Base-by-base conservation (phyloP, 2,329 filamentous ascomycete genomes). In the Cladosporium sp. region DNA sequence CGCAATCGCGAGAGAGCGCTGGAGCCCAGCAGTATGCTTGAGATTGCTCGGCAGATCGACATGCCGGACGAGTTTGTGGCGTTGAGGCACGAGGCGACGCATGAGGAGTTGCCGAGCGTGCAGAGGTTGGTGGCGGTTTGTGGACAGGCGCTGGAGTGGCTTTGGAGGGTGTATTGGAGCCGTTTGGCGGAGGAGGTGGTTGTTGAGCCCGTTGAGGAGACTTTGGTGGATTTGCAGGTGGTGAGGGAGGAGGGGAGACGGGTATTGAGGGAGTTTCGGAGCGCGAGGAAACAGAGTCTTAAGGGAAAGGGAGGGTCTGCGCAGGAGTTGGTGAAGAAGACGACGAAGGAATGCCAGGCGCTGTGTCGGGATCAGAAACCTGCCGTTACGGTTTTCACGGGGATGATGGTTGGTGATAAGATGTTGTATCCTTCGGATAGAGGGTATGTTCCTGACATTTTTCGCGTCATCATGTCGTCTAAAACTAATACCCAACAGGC, bases 81-180 rank as follows among this genome's bases (percentile, higher is more conserved):
- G 72, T 75, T 94, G 52, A 81, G 91, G 39, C 91, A 96, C 67
- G 87, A 94, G 70, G 88, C 87, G 38, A 94, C 90, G 35, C 91
- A 97, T 67, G 88, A 94, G 67, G 86, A 90, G 64, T 73, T 95
- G 50, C 91, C 91, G 0, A 83, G 84, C 1, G 73, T 95, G 47
- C 76, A 79, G 9, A 83, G 88, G 55, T 73, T 96, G 54, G 80
- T 88, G 46, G 77, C 77, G 30, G 86, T 86, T 1, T 81, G 85
- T 1, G 71, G 76, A 55, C 81, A 85, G 59, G 88, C 86, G 1
- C 73, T 96, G 54, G 74, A 76, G 38, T 96, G 91, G 91, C 83
- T 96, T 45, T 95, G 88, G 88, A 78, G 83, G 47, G 88, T 88
- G 67, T 96, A 95, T 72, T 97, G 91, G 91, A 69, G 62, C 11